Conservation (phyloP, 1,284 basidiomycete species). For the Pholiota adiposa region DNA sequence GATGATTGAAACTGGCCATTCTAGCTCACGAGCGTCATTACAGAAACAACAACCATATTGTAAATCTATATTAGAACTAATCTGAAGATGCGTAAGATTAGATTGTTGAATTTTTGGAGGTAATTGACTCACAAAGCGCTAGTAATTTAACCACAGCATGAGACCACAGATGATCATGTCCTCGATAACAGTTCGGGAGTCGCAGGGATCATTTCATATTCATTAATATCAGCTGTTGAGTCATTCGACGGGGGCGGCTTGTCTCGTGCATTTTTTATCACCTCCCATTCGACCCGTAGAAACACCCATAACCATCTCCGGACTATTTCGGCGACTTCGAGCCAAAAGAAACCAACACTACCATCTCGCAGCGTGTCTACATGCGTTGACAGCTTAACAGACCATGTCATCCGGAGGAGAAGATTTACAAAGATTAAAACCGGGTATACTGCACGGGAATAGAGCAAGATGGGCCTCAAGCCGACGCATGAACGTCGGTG, state of each 20-base stretch:
- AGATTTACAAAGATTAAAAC: slow-evolving; percentile 86
- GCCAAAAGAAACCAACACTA: slow-evolving; percentile 84
- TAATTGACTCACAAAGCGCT: slow-evolving; percentile 19
- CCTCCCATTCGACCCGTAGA: slow-evolving; percentile 95
- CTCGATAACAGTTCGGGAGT: slow-evolving; percentile 22
- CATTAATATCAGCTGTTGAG: slow-evolving; percentile 23
- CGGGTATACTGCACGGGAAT: slow-evolving; percentile 87
- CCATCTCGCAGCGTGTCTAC: slow-evolving; percentile 85
- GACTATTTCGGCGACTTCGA: slow-evolving; percentile 90
- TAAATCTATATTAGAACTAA: slow-evolving; percentile 17
- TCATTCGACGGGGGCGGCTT: slow-evolving; percentile 31
- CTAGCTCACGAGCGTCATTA: slow-evolving; percentile 1
- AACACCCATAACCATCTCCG: slow-evolving; percentile 98
- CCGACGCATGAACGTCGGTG: slow-evolving; percentile 61
- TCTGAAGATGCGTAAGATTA: slow-evolving; percentile 6
- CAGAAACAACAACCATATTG: neutral
- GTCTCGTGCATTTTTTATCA: slow-evolving; percentile 58
- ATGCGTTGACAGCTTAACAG: slow-evolving; percentile 88
- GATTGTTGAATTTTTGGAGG: slow-evolving; percentile 4
- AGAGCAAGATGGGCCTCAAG: slow-evolving; percentile 72
- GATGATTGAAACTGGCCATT: slow-evolving; percentile 1
- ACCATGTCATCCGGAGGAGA: slow-evolving; percentile 93
- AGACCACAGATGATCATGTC: slow-evolving; percentile 11
- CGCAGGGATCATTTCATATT: slow-evolving; percentile 38
- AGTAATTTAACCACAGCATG: slow-evolving; percentile 11